Conservation (phyloP, 2,329 filamentous ascomycete species). For the Trichoderma koningii region DNA sequence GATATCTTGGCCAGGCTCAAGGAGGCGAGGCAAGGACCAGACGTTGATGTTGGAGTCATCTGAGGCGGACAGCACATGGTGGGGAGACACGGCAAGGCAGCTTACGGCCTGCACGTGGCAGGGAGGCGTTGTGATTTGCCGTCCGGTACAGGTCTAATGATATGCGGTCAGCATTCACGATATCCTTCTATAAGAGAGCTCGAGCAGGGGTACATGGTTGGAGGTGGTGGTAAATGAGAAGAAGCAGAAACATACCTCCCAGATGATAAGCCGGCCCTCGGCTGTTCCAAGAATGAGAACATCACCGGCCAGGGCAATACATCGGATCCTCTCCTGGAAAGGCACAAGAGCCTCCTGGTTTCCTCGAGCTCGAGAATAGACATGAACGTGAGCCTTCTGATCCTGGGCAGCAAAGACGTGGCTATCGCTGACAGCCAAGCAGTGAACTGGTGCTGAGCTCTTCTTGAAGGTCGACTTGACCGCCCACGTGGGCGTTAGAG, state of each 20-base stretch:
- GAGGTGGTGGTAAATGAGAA: constrained; percentile 25
- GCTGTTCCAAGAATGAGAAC: constrained; percentile 79
- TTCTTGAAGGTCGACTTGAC: constrained; percentile 86
- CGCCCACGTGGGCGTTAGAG: constrained; percentile 74
- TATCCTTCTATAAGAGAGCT: neutral
- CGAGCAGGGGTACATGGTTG: neutral
- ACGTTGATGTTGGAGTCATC: constrained; percentile 89
- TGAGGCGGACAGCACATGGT: constrained; percentile 75
- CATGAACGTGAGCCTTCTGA: constrained; percentile 89
- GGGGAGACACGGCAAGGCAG: constrained; percentile 69
- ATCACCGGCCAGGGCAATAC: constrained; percentile 70
- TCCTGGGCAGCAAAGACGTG: constrained; percentile 92
- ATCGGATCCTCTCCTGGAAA: constrained; percentile 83
- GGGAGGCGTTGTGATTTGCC: constrained; percentile 73
- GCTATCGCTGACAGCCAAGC: constrained; percentile 74
- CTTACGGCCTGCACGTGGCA: constrained; percentile 81
- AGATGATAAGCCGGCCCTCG: constrained; percentile 82
- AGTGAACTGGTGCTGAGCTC: constrained; percentile 76
- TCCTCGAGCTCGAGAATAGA: constrained; percentile 80
- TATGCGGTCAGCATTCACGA: constrained; percentile 31
- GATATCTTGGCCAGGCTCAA: constrained; percentile 59
- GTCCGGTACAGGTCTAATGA: constrained; percentile 69
- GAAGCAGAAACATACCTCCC: constrained; percentile 69
- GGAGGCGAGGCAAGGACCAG: constrained; percentile 78
- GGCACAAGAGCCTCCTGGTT: constrained; percentile 88